Evolutionary conservation across 176 grass and related monocot genomes (phyloP).

Genomic region (Miscanthus lutarioriparius): DNA sequence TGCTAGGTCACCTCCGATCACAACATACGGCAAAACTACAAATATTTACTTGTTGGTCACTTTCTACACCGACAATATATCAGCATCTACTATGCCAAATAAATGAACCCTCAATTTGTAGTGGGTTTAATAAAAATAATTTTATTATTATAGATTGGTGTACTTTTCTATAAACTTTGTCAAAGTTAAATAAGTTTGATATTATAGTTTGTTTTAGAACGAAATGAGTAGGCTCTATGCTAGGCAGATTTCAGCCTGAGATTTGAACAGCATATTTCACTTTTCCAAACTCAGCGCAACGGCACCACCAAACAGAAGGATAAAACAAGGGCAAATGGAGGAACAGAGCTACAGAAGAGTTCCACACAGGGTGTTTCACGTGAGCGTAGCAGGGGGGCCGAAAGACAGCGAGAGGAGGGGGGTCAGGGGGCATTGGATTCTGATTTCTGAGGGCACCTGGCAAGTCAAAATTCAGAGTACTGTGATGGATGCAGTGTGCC

Average conservation of each 20-base stretch:
- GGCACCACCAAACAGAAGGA: background rate
- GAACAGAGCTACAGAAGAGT: background rate
- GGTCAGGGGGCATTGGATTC: conserved; percentile 31
- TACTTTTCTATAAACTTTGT: background rate
- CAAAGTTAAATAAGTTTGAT: background rate
- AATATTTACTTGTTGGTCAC: no score
- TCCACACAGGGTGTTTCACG: conserved; percentile 38
- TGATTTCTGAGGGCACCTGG: conserved; percentile 28
- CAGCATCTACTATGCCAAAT: background rate
- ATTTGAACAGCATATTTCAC: background rate
- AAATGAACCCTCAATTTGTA: background rate
- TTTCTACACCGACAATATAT: no score
- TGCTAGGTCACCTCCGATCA: no score
- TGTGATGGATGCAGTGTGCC: conserved; percentile 28
- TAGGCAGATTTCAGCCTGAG: background rate
- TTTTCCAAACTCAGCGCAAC: background rate
- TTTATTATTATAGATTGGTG: background rate
- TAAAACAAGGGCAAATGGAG: background rate
- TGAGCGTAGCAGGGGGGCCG: background rate
- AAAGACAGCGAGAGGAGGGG: background rate
- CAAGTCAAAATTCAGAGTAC: conserved; percentile 51
- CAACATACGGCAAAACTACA: no score
- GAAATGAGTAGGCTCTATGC: background rate
- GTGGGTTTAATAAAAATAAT: background rate
- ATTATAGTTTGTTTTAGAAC: background rate